Evolutionary conservation across 768 basidiomycete species (phyloP).

Genomic region (Tulasnella sp.): DNA sequence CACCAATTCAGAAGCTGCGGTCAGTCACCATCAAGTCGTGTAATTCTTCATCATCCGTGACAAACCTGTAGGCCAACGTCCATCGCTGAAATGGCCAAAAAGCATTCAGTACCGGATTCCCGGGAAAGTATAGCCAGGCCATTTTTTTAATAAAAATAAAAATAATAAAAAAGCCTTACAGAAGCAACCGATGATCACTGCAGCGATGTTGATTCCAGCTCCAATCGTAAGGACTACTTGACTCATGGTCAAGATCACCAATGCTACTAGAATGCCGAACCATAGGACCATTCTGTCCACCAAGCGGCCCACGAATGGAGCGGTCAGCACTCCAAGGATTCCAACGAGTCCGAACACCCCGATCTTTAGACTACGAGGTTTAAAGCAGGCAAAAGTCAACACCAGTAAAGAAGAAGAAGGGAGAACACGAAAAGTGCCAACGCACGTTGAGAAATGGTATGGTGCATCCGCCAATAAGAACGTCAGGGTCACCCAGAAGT

Average conservation of each 20-base stretch:
- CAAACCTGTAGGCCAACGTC: not conserved
- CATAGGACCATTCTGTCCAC: conserved; percentile 67
- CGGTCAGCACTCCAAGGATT: conserved; percentile 46
- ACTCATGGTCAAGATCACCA: conserved; percentile 37
- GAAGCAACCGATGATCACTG: conserved; percentile 56
- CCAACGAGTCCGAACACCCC: conserved; percentile 69
- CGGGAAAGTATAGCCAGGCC: not conserved
- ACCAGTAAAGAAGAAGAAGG: not conserved
- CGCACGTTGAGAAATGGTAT: conserved; percentile 29
- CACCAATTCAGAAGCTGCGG: conserved; percentile 43
- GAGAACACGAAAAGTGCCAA: not conserved
- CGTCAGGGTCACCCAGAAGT: conserved; percentile 48
- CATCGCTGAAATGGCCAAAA: no score
- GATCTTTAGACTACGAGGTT: conserved; percentile 38
- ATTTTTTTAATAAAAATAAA: not conserved
- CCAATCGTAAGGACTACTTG: conserved; percentile 57
- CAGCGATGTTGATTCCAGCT: conserved; percentile 57
- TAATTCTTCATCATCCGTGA: not conserved
- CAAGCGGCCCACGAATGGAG: conserved; percentile 55
- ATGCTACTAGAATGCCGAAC: conserved; percentile 56
- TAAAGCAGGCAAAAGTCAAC: no score
- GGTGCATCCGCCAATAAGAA: conserved; percentile 36
- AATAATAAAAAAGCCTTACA: conserved; percentile 27
- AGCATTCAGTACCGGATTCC: no score
- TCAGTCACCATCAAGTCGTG: not conserved